These are phyloP conservation scores for Leccinum griseonigrum DNA, from an alignment of 1,284 basidiomycete species.

Conservation along the genomic window DNA sequence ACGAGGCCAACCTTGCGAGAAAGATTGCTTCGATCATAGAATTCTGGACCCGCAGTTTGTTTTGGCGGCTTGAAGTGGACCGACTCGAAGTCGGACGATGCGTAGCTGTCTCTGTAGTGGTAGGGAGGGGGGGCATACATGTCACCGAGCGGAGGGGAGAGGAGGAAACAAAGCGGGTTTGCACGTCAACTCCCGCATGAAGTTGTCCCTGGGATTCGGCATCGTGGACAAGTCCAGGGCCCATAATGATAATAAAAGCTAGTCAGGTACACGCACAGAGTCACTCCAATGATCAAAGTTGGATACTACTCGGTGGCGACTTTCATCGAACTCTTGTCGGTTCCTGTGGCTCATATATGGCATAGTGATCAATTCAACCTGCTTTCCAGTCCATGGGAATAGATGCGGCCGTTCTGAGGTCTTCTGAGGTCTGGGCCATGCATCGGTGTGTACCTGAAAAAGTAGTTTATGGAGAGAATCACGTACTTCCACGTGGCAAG, in stretches of 20 bases:
- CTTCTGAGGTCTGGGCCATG: background rate
- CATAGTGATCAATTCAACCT: background rate
- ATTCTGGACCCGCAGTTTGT: slow-evolving; percentile 27
- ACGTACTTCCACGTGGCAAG: background rate
- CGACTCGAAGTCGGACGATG: slow-evolving; percentile 23
- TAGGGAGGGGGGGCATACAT: slow-evolving; percentile 9
- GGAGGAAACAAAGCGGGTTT: background rate
- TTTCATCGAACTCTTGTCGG: background rate
- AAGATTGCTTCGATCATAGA: slow-evolving; percentile 30
- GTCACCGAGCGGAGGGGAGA: background rate
- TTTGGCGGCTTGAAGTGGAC: slow-evolving; percentile 20
- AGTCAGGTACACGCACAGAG: slow-evolving; percentile 6
- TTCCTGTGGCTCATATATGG: background rate
- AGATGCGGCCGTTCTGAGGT: background rate
- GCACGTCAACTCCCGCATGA: background rate
- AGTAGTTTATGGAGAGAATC: background rate
- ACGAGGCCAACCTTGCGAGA: slow-evolving; percentile 25
- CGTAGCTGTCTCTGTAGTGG: slow-evolving; percentile 12
- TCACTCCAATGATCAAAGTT: background rate
- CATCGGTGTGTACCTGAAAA: background rate
- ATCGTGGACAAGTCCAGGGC: background rate
- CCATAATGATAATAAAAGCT: background rate
- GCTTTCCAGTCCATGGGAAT: background rate
- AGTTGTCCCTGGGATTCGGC: slow-evolving; percentile 13
- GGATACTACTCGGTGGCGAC: background rate